A percentile compares a stretch with the other conserved stretches of the same genome.
Conservation (phyloP, 1,284 basidiomycete genomes). For the Melampsora americana region DNA sequence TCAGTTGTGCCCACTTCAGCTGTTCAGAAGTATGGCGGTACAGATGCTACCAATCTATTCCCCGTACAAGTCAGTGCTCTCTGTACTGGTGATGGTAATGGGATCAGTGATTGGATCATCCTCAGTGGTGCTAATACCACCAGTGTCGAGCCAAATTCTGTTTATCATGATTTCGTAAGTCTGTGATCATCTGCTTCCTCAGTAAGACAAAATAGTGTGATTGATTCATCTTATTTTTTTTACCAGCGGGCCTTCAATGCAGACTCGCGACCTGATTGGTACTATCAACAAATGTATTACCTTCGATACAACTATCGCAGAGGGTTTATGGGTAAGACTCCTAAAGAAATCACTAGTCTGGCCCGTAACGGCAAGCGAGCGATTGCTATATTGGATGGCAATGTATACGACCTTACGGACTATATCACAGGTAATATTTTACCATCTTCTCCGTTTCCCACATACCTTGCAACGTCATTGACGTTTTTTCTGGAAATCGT, state of each 20-base stretch:
- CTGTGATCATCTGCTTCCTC: background rate
- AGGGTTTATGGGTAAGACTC: conserved; percentile 84
- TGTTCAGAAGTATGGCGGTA: conserved; percentile 78
- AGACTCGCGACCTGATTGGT: conserved; percentile 95
- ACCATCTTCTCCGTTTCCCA: conserved; percentile 59
- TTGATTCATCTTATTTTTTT: background rate
- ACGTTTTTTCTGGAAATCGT: conserved; percentile 8
- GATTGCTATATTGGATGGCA: conserved; percentile 74
- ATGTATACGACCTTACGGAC: conserved; percentile 81
- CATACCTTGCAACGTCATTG: conserved; percentile 45
- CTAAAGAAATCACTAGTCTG: conserved; percentile 70
- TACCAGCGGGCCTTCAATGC: conserved; percentile 59
- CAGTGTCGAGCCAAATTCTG: conserved; percentile 64
- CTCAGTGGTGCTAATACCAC: conserved; percentile 73
- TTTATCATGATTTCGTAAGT: conserved; percentile 68
- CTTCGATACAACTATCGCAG: conserved; percentile 81
- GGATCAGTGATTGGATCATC: conserved; percentile 77
- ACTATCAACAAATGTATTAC: conserved; percentile 67
- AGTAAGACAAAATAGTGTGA: conserved; percentile 56
- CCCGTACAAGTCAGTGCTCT: conserved; percentile 94
- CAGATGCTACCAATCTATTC: conserved; percentile 74
- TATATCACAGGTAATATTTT: conserved; percentile 63
- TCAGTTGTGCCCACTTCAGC: conserved; percentile 69
- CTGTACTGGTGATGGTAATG: conserved; percentile 79
- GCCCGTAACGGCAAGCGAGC: conserved; percentile 63